Conservation (phyloP, 1,284 basidiomycete species). For the Fistulinella cinereoalba region DNA sequence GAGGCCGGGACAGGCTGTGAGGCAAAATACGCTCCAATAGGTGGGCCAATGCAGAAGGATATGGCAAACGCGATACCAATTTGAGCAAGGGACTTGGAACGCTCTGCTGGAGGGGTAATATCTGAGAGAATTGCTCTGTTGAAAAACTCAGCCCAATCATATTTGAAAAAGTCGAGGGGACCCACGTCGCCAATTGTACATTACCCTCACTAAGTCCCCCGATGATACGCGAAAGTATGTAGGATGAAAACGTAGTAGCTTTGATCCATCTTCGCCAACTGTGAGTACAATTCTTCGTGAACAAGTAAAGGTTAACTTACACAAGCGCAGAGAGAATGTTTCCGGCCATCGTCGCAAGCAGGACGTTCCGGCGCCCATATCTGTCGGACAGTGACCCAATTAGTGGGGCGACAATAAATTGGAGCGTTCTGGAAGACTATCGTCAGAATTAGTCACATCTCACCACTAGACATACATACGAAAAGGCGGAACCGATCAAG, state of each 20-base stretch:
- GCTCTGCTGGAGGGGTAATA: constrained; percentile 71
- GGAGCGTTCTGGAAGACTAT: constrained; percentile 59
- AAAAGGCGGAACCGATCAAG: constrained; percentile 86
- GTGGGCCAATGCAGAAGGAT: constrained; percentile 84
- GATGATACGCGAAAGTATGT: constrained; percentile 83
- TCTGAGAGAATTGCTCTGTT: constrained; percentile 85
- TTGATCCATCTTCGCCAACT: constrained; percentile 68
- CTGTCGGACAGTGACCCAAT: constrained; percentile 83
- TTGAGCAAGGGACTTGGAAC: constrained; percentile 82
- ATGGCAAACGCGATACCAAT: constrained; percentile 93
- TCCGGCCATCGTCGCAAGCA: constrained; percentile 86
- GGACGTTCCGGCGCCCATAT: constrained; percentile 79
- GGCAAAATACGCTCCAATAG: constrained; percentile 81
- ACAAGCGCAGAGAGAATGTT: constrained; percentile 83
- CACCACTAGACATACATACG: constrained; percentile 48
- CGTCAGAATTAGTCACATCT: constrained; percentile 5
- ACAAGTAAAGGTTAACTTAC: constrained; percentile 42
- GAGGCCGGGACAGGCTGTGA: constrained; percentile 61
- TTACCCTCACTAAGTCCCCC: constrained; percentile 90
- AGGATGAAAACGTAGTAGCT: constrained; percentile 83
- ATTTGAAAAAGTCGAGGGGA: too few relatives aligned
- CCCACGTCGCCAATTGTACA: constrained; percentile 77
- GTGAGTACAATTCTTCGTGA: background rate
- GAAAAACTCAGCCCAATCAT: too few relatives aligned
- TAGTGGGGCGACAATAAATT: constrained; percentile 82